These are phyloP conservation scores for Penicillium daleae DNA, from an alignment of 495 filamentous ascomycete genomes.

Conservation along the genomic window DNA sequence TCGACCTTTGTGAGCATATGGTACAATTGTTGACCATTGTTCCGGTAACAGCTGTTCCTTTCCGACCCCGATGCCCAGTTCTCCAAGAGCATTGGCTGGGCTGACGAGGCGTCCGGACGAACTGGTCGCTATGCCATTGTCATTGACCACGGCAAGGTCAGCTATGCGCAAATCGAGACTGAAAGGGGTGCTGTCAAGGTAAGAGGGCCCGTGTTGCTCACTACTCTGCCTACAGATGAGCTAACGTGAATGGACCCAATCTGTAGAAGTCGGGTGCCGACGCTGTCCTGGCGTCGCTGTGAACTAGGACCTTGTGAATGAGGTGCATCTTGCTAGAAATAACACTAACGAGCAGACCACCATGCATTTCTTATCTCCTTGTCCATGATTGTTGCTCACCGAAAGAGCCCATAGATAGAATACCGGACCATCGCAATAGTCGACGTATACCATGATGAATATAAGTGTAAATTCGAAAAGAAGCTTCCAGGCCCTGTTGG, in stretches of 20 bases:
- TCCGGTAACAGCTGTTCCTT: constrained; percentile 67
- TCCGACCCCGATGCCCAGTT: constrained; percentile 76
- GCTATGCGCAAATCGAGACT: constrained; percentile 81
- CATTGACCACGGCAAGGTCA: constrained; percentile 85
- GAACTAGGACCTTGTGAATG: background rate
- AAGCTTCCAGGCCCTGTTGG: background rate
- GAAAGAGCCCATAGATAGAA: background rate
- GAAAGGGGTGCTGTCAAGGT: constrained; percentile 58
- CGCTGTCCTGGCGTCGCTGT: constrained; percentile 54
- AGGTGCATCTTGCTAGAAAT: background rate
- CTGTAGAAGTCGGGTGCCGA: constrained; percentile 71
- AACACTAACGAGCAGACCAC: background rate
- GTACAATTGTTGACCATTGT: constrained; percentile 27
- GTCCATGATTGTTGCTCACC: background rate
- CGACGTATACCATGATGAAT: background rate
- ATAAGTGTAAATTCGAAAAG: background rate
- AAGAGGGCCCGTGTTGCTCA: background rate
- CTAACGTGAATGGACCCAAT: constrained; percentile 9
- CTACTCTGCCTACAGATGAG: background rate
- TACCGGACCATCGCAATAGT: background rate
- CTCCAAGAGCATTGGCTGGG: constrained; percentile 81
- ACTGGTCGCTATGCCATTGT: constrained; percentile 85
- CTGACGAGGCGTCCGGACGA: constrained; percentile 59
- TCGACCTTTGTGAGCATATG: background rate
- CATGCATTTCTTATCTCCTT: background rate